phyloP scores from a whole-genome alignment of 306 rosid genomes.

The Quercus engelmannii region DNA sequence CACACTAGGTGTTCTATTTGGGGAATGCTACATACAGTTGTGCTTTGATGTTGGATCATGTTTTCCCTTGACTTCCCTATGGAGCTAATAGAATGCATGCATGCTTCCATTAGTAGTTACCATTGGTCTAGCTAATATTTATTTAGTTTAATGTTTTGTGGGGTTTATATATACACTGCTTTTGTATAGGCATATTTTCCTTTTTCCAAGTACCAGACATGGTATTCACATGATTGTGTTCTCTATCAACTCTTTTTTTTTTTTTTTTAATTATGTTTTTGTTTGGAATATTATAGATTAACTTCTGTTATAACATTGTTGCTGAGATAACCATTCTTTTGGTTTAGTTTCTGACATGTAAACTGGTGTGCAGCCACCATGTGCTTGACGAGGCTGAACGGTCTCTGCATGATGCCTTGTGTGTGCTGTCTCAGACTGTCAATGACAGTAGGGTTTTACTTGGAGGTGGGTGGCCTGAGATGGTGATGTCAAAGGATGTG shows the following conservation, averaged over 20 bases:
- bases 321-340: not conserved
- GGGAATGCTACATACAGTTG: not conserved
- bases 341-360: not conserved
- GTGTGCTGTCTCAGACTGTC: constrained; percentile 93
- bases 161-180: not conserved
- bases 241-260: not conserved
- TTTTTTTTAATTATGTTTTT: not conserved
- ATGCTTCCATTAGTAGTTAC: not conserved
- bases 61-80: not conserved
- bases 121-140: not conserved
- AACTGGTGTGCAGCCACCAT: constrained; percentile 65
- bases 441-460: constrained; percentile 91
- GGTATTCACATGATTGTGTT: not conserved
- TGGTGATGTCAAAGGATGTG: constrained; percentile 90
- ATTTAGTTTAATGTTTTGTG: not conserved
- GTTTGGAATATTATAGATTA: not conserved
- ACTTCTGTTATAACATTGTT: not conserved
- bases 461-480: constrained; percentile 99
- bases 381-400: constrained; percentile 98
- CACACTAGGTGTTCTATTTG: not conserved
- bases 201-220: not conserved
- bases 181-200: not conserved
- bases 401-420: constrained; percentile 96
- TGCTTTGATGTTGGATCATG: not conserved
- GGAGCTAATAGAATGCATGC: not conserved